Base-by-base conservation (phyloP, 2,329 filamentous ascomycete genomes). In the Onygenales sp. region DNA sequence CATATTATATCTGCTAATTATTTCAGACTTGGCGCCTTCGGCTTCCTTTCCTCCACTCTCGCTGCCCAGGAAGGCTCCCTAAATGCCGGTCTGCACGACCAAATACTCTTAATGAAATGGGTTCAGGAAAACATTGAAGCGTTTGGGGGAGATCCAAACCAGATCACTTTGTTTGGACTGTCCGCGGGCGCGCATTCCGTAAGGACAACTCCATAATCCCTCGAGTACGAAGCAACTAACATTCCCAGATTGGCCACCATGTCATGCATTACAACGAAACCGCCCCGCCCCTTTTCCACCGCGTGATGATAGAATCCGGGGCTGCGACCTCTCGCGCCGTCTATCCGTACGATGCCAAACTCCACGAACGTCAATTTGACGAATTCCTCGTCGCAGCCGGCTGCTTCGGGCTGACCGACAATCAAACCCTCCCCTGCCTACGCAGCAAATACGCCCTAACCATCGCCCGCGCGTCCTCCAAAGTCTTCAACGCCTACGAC, bases 221-320 rank as follows among this genome's bases (percentile, higher is more conserved):
- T 27, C 17, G 36, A 10, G 3, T 49, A 36, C n/a, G 4, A n/a
- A 27, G 17, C 13, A 21, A 56, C 42, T 33, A 14, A 37, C 32
- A 34, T 34, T 10, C n/a, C 3, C 56, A 84, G 79, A 78, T 86
- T 58, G 85, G 84, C 2, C 85, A 88, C 61, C 84, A 87, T 58
- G 67, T 88, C 13, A 79, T 86, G 61, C 69, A 76, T 56, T 63
- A 70, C 40, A 65, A 71, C 21, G 64, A 70, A 21, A 33, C 56
- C 8, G 17, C 57, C 13, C 36, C 56, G 0, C 62, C 64, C 1
- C 63, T 75, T 7, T 77, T 77, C 54, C 72, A 76, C 53, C 68
- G 71, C 43, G 75, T 68, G 2, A 67, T 77, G 27, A 67, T 77
- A 3, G 73, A 77, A 59, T 75, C 72, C 2, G 74, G 75, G 2